Evolutionary conservation across 768 basidiomycete species (phyloP), one percentile per base, ranked within the genome.

Genomic region (Lactifluus subvellereus): DNA sequence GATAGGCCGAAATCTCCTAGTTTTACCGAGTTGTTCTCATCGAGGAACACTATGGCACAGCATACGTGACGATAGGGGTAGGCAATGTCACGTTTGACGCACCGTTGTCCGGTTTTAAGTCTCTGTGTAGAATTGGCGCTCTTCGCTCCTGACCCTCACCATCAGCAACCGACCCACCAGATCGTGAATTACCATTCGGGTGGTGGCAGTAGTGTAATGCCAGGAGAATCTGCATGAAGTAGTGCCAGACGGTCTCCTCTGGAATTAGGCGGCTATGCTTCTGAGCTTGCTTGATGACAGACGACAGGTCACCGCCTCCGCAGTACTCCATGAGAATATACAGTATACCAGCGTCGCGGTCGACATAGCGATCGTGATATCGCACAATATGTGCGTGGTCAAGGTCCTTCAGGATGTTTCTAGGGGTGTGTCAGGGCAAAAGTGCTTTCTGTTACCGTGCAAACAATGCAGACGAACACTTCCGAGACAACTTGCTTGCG

Each of bases 261-360:
- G 92, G 82, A 57, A 98, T 84, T 2, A 85, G 83, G 57, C 88
- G 81, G 62, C 81, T 84, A 59, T 83, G 78, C 71, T 85, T 86
- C 64, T 78, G 74, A 1, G 89, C 83, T 65, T 85, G 86, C 70
- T 92, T 91, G 74, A 98, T 97, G 70, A 97, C 75, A 40, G 82
- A 78, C 1, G 91, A 91, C 58, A 99, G 82, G 77, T 99, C 97
- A 13, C 97, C 97, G 22, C 94, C 95, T 5, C 93, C 94, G 71
- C 97, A 99, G 73, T 93, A 98, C 77, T 99, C 97, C 97, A 98
- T 99, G 68, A 98, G 80, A 65, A 99, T 98, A 74, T 98, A 98
- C 49, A 98, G 84, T 60, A 94, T 90, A 22, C 93, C 93, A 43
- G 84, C 82, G 55, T 94, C 91, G 65, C 89, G 81, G 78, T 99